Evolutionary conservation across 73 alveolate species (phyloP), one percentile per base, ranked within the genome.

Genomic region (Strombidium stylifer): DNA sequence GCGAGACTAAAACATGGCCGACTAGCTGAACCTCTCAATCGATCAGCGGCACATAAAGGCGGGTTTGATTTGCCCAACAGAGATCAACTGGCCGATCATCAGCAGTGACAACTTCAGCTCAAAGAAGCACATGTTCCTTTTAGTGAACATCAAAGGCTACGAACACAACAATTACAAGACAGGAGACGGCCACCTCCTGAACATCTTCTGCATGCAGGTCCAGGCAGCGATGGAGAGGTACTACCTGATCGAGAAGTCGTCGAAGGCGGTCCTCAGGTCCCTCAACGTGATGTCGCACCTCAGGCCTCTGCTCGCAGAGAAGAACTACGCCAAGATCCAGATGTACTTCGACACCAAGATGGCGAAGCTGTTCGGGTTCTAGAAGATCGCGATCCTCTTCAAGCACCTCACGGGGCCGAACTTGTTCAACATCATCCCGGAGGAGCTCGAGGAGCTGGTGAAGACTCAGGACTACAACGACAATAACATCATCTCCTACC

Each of bases 281-380:
- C 26, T 50, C 18, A 54, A 55, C 12, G 41, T 71, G 11, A 23
- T 71, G 49, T 57, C 27, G 40, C 21, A 52, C 8, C 57, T 71
- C 58, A 56, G 44, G 36, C 35, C 57, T 12, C 35, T 71, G 8
- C 26, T 71, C 6, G 39, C 84, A 23, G 84, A 71, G 26, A 36
- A 75, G 14, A 71, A 57, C 57, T 75, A 71, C 45, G 75, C 75
- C 1, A 24, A 41, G 7, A 58, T 71, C 1, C 57, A 26, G 25
- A 19, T 14, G 10, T 16, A 28, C 28, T 42, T 71, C 41, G 4
- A 16, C 4, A 16, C 18, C 8, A 2, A 30, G 24, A 52, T 71
- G 36, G n/a, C n/a, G n/a, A n/a, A n/a, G n/a, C n/a, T n/a, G n/a
- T n/a, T n/a, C n/a, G 34, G 32, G 16, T 71, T 35, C 42, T 20